Percentiles rank a stretch among this genome's conserved stretches.
Conservation (phyloP, 441 rosid genomes). For the Mallotus repandus region DNA sequence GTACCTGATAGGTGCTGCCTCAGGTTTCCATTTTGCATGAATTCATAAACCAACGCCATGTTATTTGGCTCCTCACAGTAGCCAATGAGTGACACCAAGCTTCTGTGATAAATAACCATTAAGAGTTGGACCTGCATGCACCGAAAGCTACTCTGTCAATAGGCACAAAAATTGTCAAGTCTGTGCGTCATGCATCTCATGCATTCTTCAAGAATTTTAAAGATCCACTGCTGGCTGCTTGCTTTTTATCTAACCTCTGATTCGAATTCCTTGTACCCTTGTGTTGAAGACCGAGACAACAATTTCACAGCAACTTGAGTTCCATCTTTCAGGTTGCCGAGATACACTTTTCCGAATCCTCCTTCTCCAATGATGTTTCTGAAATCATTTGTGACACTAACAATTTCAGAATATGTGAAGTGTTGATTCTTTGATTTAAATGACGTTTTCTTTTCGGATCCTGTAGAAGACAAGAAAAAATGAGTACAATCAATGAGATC, state of each 20-base stretch:
- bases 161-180: no score
- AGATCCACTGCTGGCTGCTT: not conserved
- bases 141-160: not conserved
- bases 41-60: constrained; percentile 18
- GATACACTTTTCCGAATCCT: constrained; percentile 46
- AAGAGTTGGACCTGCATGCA: constrained; percentile 13
- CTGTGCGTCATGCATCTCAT: no score
- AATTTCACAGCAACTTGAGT: constrained; percentile 43
- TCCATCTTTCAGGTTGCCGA: constrained; percentile 31
- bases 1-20: constrained; percentile 12
- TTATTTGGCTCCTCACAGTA: constrained; percentile 16
- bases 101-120: constrained; percentile 15
- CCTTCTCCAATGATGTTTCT: constrained; percentile 40
- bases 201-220: no score
- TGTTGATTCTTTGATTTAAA: constrained; percentile 24
- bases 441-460: not conserved
- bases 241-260: constrained; percentile 33
- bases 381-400: constrained; percentile 35
- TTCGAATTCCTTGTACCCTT: constrained; percentile 50
- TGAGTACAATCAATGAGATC: no score
- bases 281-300: constrained; percentile 31
- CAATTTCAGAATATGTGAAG: constrained; percentile 33
- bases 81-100: constrained; percentile 17
- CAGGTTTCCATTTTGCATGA: constrained; percentile 17
- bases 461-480: no score